Evolutionary conservation across 2,329 filamentous ascomycete genomes (phyloP).

Genomic region (Sarocladium strictum): DNA sequence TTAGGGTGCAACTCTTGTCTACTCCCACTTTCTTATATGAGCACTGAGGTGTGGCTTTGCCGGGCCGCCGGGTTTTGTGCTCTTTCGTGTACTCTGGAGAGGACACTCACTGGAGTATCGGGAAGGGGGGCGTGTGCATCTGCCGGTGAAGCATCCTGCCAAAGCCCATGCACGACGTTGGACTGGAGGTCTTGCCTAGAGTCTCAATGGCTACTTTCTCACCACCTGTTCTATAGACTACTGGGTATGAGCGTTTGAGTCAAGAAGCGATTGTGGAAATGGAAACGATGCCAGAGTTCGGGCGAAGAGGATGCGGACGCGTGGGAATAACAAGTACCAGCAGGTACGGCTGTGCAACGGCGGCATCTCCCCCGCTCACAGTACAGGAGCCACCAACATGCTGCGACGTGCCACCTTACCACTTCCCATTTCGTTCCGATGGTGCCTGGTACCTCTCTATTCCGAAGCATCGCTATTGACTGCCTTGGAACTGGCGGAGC

Average conservation of each 20-base stretch:
- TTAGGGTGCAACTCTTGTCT: too few relatives aligned
- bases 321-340: too few relatives aligned
- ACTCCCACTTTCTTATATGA: not conserved
- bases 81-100: not conserved
- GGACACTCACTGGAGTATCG: not conserved
- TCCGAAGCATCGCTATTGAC: not conserved
- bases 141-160: not conserved
- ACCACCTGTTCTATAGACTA: too few relatives aligned
- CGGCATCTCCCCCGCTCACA: constrained; percentile 5
- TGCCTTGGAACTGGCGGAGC: not conserved
- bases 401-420: not conserved
- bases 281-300: not conserved
- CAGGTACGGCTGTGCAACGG: not conserved
- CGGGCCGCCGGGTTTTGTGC: constrained; percentile 9
- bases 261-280: too few relatives aligned
- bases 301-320: not conserved
- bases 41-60: not conserved
- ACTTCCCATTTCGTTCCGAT: not conserved
- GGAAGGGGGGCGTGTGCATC: constrained; percentile 5
- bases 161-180: not conserved
- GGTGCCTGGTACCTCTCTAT: not conserved
- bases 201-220: too few relatives aligned
- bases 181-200: not conserved
- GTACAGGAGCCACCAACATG: not conserved
- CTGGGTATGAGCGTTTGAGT: too few relatives aligned